Conservation (phyloP, 768 basidiomycete species). For the Mycena chlorophos region DNA sequence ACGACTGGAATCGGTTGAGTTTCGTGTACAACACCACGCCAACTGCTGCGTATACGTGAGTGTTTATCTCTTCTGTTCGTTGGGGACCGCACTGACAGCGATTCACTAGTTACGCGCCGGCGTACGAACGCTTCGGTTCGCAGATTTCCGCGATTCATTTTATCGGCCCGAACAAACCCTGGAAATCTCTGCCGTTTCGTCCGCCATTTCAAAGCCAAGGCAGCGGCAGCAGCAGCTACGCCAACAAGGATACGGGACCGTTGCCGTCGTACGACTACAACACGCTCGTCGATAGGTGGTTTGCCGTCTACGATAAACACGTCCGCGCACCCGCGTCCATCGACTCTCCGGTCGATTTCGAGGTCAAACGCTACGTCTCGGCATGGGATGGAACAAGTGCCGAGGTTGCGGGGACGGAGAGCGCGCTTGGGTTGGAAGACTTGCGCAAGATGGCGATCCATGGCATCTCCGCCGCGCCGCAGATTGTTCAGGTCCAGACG, state of each 20-base stretch:
- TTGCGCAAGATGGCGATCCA: conserved; percentile 62
- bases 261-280: conserved; percentile 69
- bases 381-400: conserved; percentile 60
- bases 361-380: conserved; percentile 66
- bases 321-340: conserved; percentile 61
- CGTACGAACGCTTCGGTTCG: conserved; percentile 90
- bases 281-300: conserved; percentile 89
- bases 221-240: conserved; percentile 3
- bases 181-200: conserved; percentile 74
- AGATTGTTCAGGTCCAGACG: conserved; percentile 16
- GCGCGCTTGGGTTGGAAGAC: conserved; percentile 60
- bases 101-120: conserved; percentile 82
- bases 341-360: conserved; percentile 52
- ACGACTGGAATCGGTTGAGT: conserved; percentile 89
- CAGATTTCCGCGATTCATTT: conserved; percentile 88
- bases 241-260: conserved; percentile 25
- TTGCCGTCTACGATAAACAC: conserved; percentile 82
- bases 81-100: conserved; percentile 29
- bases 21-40: conserved; percentile 99
- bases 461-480: conserved; percentile 44
- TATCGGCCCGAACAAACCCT: conserved; percentile 95
- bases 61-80: conserved; percentile 29
- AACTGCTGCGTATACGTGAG: conserved; percentile 93
- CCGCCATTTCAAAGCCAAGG: conserved; percentile 48
- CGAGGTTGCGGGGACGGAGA: conserved; percentile 23